A percentile compares a stretch with the other conserved stretches of the same genome.
Conservation (phyloP, 2,329 filamentous ascomycete genomes). For the Stachybotrys echinatus region DNA sequence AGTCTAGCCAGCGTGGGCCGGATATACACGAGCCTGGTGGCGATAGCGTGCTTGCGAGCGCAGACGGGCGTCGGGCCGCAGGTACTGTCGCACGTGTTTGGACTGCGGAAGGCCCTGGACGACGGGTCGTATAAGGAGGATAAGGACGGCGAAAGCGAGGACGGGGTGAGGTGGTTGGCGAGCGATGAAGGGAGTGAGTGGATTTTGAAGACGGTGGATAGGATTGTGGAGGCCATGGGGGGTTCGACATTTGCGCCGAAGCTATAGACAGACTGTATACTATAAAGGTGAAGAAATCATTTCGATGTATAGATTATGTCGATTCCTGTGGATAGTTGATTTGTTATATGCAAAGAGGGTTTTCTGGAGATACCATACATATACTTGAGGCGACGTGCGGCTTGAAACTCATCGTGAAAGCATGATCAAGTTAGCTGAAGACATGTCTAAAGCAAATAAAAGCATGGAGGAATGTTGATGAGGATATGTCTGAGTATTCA, state of each 20-base stretch:
- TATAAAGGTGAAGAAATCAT: neutral
- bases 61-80: slow-evolving; percentile 81
- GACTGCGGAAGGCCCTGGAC: slow-evolving; percentile 68
- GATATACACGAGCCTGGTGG: slow-evolving; percentile 67
- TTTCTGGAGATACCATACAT: too few relatives aligned
- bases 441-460: too few relatives aligned
- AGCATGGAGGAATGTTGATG: neutral
- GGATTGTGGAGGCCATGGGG: slow-evolving; percentile 39
- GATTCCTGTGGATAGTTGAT: too few relatives aligned
- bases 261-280: slow-evolving; percentile 1
- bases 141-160: slow-evolving; percentile 25
- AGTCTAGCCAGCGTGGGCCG: slow-evolving; percentile 56
- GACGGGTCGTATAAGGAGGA: slow-evolving; percentile 51
- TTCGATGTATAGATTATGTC: too few relatives aligned
- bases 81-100: slow-evolving; percentile 76
- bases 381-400: too few relatives aligned
- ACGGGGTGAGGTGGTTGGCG: slow-evolving; percentile 33
- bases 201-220: slow-evolving; percentile 38
- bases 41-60: slow-evolving; percentile 67
- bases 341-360: too few relatives aligned
- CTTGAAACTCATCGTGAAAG: too few relatives aligned
- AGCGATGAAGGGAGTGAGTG: slow-evolving; percentile 42
- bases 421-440: too few relatives aligned
- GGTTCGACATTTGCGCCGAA: slow-evolving; percentile 31
- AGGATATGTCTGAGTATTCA: too few relatives aligned